A percentile compares a stretch with the other conserved stretches of the same genome.
These are phyloP conservation scores for Trichoderma semiorbis DNA, from an alignment of 2,329 filamentous ascomycete genomes.

Conservation along the genomic window DNA sequence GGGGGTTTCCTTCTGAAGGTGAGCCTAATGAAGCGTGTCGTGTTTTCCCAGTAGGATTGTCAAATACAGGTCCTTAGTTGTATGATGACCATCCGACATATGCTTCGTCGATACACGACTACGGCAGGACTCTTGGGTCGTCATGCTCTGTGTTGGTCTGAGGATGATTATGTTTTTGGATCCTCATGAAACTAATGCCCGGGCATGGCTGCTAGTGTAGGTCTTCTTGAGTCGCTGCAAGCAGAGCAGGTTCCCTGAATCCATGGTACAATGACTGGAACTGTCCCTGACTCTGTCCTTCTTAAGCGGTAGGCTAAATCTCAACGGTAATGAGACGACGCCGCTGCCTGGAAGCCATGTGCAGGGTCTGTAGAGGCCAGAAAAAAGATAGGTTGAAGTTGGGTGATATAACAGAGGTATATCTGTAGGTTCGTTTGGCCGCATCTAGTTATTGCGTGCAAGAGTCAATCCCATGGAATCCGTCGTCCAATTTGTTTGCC, in stretches of 20 bases:
- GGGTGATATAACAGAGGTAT: background rate
- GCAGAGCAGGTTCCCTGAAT: background rate
- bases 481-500: background rate
- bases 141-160: too few relatives aligned
- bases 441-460: background rate
- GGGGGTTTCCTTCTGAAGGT: background rate
- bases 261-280: background rate
- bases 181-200: background rate
- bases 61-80: background rate
- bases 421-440: background rate
- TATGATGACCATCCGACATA: fast-evolving
- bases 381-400: background rate
- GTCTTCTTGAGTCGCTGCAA: background rate
- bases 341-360: background rate
- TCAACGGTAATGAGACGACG: background rate
- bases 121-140: too few relatives aligned
- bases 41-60: background rate
- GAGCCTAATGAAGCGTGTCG: background rate
- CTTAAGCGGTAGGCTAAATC: background rate
- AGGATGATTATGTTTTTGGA: background rate
- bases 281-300: background rate
- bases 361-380: background rate
- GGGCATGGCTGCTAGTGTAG: background rate
- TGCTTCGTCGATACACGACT: too few relatives aligned
- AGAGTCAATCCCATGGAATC: background rate